These are phyloP conservation scores for Camelina sativa DNA, from an alignment of 345 rosid species.

Conservation along the genomic window DNA sequence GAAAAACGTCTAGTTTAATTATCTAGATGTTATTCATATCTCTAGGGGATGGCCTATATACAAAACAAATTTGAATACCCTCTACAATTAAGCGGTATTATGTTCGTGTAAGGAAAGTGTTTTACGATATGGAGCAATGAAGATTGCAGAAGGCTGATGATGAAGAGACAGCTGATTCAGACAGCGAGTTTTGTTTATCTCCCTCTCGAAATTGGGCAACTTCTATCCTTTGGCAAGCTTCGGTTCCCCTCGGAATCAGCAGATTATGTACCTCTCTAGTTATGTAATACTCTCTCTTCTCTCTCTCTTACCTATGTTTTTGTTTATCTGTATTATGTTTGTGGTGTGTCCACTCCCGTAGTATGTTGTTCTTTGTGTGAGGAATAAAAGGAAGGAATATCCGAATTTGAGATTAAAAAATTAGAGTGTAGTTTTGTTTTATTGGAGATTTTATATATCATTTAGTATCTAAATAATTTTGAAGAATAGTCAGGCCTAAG, in stretches of 20 bases:
- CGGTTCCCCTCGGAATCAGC: slow-evolving; percentile 54
- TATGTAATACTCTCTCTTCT: slow-evolving; percentile 17
- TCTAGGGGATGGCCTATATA: slow-evolving; percentile 38
- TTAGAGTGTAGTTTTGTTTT: neutral
- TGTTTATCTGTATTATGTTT: slow-evolving; percentile 18
- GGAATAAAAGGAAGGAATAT: slow-evolving; percentile 33
- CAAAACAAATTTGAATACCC: neutral
- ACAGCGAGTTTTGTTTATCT: slow-evolving; percentile 36
- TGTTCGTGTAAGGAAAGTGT: slow-evolving; percentile 30
- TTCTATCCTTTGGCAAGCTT: slow-evolving; percentile 52
- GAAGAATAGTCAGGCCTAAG: neutral
- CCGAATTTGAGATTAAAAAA: neutral
- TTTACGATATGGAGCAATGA: slow-evolving; percentile 44
- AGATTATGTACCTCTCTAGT: slow-evolving; percentile 39
- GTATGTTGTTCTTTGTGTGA: slow-evolving; percentile 29
- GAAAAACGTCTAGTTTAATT: slow-evolving; percentile 13
- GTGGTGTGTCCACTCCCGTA: slow-evolving; percentile 22
- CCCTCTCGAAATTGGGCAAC: slow-evolving; percentile 45
- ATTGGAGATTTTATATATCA: neutral
- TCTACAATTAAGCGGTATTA: slow-evolving; percentile 8
- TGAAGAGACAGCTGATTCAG: slow-evolving; percentile 38
- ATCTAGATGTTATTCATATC: slow-evolving; percentile 25
- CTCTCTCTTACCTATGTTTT: slow-evolving; percentile 24
- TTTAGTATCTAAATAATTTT: neutral
- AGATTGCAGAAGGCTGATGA: slow-evolving; percentile 46